A percentile compares a stretch with the other conserved stretches of the same genome.
phyloP scores from a whole-genome alignment of 2,329 filamentous ascomycete genomes.

The Fusarium liriodendri region DNA sequence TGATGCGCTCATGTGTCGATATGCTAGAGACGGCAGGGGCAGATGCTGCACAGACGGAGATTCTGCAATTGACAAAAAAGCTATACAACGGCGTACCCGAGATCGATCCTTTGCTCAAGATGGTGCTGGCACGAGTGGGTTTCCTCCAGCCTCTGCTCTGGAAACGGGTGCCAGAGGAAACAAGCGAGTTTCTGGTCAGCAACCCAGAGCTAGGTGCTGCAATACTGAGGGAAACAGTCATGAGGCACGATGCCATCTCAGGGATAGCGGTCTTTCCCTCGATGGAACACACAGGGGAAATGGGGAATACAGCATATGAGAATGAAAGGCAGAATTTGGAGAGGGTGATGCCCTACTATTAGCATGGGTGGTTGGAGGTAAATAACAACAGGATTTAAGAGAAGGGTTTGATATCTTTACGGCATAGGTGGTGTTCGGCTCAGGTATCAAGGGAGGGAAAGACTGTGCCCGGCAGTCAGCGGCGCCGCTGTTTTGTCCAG shows the following conservation, averaged over 20 bases:
- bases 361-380: not conserved
- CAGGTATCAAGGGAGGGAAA: not conserved
- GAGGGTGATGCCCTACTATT: constrained; percentile 1
- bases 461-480: not conserved
- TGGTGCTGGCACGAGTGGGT: constrained; percentile 61
- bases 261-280: constrained; percentile 53
- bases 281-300: constrained; percentile 51
- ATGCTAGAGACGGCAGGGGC: constrained; percentile 58
- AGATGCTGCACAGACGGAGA: constrained; percentile 56
- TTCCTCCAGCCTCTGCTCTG: constrained; percentile 60
- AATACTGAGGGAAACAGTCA: constrained; percentile 60
- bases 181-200: constrained; percentile 54
- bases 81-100: constrained; percentile 57
- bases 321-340: constrained; percentile 19
- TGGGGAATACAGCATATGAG: constrained; percentile 14
- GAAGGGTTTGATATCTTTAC: not conserved
- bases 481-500: not conserved
- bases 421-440: not conserved
- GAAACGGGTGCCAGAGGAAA: constrained; percentile 54
- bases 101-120: constrained; percentile 57
- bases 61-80: constrained; percentile 56
- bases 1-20: constrained; percentile 57
- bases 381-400: not conserved
- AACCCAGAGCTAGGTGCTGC: constrained; percentile 59
- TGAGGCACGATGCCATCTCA: constrained; percentile 54